Conservation (phyloP, 2,329 filamentous ascomycete genomes). For the Colletotrichum horii region DNA sequence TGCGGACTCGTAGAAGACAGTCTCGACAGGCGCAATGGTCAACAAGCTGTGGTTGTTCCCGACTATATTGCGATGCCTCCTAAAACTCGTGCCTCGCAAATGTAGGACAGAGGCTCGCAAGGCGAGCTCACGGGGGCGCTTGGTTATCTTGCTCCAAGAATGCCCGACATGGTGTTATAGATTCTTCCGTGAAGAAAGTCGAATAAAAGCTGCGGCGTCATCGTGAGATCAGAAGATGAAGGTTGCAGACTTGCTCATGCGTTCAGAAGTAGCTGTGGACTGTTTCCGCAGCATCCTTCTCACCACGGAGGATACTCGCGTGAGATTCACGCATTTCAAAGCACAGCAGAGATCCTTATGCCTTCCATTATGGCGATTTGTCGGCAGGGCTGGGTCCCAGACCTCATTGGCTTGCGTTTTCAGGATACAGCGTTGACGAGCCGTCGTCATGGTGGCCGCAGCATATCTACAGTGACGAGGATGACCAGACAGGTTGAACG, state of each 20-base stretch:
- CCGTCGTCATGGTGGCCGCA: not conserved
- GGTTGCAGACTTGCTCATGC: not conserved
- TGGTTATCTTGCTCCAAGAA: not conserved
- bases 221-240: not conserved
- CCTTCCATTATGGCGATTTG: not conserved
- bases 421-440: not conserved
- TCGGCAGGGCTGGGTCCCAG: not conserved
- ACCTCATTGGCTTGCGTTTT: not conserved
- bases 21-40: not conserved
- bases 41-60: not conserved
- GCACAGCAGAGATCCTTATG: too few species aligned
- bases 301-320: not conserved
- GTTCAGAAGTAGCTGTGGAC: not conserved
- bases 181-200: not conserved
- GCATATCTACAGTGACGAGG: not conserved
- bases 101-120: not conserved
- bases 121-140: accelerated
- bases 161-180: not conserved
- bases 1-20: not conserved
- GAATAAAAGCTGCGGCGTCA: not conserved
- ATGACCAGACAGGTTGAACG: not conserved
- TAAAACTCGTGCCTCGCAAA: not conserved
- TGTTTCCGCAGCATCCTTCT: not conserved
- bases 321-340: not conserved
- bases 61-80: accelerated